Base-by-base conservation (phyloP, 805 yeast genomes). In the Barnettozyma wickerhamii region DNA sequence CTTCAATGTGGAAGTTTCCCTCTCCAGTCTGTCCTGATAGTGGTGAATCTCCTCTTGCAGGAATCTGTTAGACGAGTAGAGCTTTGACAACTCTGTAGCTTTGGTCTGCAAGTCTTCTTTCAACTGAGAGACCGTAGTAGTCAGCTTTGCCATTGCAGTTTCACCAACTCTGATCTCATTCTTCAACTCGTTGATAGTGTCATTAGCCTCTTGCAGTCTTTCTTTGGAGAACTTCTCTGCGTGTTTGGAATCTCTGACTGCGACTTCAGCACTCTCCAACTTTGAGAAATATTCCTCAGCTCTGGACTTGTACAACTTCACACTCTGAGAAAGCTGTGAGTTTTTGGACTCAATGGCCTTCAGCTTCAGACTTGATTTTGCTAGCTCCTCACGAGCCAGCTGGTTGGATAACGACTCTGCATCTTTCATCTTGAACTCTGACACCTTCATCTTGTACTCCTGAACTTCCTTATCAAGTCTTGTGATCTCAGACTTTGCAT, bases 261-360 rank as follows among this genome's bases (percentile, higher is more conserved):
- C 84, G 36, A 80, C 70, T 55, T 90, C 96, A 2, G 93, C 90
- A 37, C 76, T 73, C 52, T 88, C 95, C 19, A 89, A 66, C 52
- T 85, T 84, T 42, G 71, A 69, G 50, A 73, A 77, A 56, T 86
- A 84, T 46, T 81, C 84, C 27, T 85, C 90, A 26, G 95, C 79
- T 46, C 95, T 74, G 14, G 68, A 62, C 54, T 79, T 82, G 61
- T 84, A 88, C 24, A 83, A 65, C 29, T 75, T 76, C 17, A 82
- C 64, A 23, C 75, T 71, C 29, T 73, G 69, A 2, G 68, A 57
- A 23, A 87, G 63, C 23, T 86, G 81, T 2, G 57, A 52, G 49
- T 77, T 80, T 51, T 77, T 81, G n/a, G 68, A 56, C 30, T 67
- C 69, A 13, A 82, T 60, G 3, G 81, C 72, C 33, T 80, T 79